Evolutionary conservation across 352 stramenopile species (phyloP), one percentile per base, ranked within the genome.

Genomic region (Pythium brachiatum): DNA sequence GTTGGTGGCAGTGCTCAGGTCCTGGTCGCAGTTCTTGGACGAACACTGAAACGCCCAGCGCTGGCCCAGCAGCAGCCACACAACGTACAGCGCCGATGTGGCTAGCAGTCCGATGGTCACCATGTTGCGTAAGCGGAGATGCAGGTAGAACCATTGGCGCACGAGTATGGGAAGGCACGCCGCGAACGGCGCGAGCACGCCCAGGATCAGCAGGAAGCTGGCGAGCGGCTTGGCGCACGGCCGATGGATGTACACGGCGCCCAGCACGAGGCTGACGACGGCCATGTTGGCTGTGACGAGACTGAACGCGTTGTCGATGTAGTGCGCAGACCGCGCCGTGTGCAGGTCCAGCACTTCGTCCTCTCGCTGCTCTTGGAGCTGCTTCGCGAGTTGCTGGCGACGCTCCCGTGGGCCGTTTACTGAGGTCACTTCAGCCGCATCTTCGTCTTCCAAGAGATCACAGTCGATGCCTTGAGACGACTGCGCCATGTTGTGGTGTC

Each of bases 121-220:
- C 6, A 64, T 27, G 53, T 72, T 72, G 15, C 54, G 69, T 2
- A 78, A 36, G 13, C 70, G 68, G 11, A 75, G 50, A 31, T 79
- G 65, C 36, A 81, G 62, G 29, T 81, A 79, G 46, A 81, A 61
- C 68, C 74, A 81, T 53, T 79, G 68, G 6, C 73, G 70, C 12
- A 76, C 23, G 7, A 81, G 58, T 20, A 81, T 67, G 16, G 70
- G 70, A 0, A 72, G 51, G 51, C 61, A 75, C 9, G 65, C 68
- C 0, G 73, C 70, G 47, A 74, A 75, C n/a, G 67, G 59, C 2
- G 68, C 63, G 5, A 81, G 46, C n/a, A 66, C 57, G 8, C 70
- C 74, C 6, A 76, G 51, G 18, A 77, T 51, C 6, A 73, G 26
- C 5, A 79, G 62, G 32, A 77, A 77, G 23, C 54, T 47, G 6